Conservation (phyloP, 164 flowering plant species). For the Pachysandra terminalis region DNA sequence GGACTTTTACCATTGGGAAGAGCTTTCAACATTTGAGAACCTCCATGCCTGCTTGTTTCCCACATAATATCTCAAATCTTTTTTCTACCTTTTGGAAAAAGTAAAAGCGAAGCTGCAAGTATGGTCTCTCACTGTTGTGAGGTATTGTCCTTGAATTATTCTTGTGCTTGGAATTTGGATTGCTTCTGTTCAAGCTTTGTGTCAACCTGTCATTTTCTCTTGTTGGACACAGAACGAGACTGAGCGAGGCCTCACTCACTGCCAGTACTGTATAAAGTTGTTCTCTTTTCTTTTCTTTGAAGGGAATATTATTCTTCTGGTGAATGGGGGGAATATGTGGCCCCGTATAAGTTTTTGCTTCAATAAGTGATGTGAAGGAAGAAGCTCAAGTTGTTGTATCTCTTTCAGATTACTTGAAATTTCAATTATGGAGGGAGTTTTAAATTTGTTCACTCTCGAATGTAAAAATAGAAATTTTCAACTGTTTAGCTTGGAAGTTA, state of each 20-base stretch:
- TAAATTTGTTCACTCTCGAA: no score
- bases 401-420: no score
- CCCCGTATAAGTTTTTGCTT: neutral
- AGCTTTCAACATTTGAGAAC: slow-evolving; percentile 9
- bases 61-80: no score
- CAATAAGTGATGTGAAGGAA: neutral
- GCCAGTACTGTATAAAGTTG: neutral
- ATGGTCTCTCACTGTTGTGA: neutral
- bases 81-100: neutral
- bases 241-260: neutral
- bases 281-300: slow-evolving; percentile 1
- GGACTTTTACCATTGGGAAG: slow-evolving; percentile 5
- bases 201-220: neutral
- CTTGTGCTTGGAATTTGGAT: neutral
- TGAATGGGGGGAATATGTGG: slow-evolving; percentile 7
- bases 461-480: no score
- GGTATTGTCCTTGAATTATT: slow-evolving; percentile 1
- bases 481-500: no score
- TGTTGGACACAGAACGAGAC: neutral
- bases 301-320: slow-evolving; percentile 15
- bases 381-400: neutral
- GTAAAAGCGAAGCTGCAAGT: neutral
- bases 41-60: no score
- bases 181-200: neutral
- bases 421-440: no score